A percentile compares a stretch with the other conserved stretches of the same genome.
These are phyloP conservation scores for Flueggea neowawraea DNA, from an alignment of 441 rosid genomes.

Conservation along the genomic window DNA sequence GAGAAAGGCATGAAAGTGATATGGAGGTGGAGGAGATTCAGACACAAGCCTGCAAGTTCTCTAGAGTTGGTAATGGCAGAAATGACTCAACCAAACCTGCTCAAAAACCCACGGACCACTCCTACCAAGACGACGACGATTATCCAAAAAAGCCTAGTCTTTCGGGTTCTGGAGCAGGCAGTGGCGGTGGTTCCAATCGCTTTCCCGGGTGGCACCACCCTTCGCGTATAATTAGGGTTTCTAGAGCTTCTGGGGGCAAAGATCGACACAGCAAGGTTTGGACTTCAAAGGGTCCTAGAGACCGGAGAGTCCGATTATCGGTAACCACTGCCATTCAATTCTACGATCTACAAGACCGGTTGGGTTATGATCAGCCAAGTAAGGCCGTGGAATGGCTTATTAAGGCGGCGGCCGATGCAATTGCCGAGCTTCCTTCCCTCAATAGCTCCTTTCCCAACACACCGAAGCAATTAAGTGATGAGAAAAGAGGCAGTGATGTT, in stretches of 20 bases:
- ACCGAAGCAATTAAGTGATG: conserved; percentile 55
- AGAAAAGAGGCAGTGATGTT: conserved; percentile 34
- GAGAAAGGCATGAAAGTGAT: conserved; percentile 73
- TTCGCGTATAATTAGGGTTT: conserved; percentile 90
- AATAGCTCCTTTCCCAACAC: conserved; percentile 59
- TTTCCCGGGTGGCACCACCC: conserved; percentile 67
- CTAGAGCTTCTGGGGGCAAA: conserved; percentile 95
- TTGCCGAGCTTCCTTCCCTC: conserved; percentile 81
- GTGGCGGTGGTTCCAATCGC: conserved; percentile 19
- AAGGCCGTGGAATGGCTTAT: conserved; percentile 96
- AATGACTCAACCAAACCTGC: conserved; percentile 20
- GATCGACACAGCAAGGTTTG: conserved; percentile 97
- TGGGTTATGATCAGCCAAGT: conserved; percentile 96
- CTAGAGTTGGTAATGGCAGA: conserved; percentile 47
- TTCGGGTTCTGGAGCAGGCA: no score
- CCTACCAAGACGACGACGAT: conserved; percentile 42
- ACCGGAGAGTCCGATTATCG: conserved; percentile 85
- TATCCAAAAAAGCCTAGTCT: not conserved
- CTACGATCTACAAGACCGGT: conserved; percentile 89
- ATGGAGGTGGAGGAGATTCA: conserved; percentile 86
- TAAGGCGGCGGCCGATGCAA: conserved; percentile 77
- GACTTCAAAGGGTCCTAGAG: conserved; percentile 89
- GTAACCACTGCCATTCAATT: conserved; percentile 92
- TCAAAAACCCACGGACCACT: conserved; percentile 11
- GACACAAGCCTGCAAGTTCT: conserved; percentile 55